Conservation (phyloP, 1,139 yeast species). For the Kodamaea derodonti region DNA sequence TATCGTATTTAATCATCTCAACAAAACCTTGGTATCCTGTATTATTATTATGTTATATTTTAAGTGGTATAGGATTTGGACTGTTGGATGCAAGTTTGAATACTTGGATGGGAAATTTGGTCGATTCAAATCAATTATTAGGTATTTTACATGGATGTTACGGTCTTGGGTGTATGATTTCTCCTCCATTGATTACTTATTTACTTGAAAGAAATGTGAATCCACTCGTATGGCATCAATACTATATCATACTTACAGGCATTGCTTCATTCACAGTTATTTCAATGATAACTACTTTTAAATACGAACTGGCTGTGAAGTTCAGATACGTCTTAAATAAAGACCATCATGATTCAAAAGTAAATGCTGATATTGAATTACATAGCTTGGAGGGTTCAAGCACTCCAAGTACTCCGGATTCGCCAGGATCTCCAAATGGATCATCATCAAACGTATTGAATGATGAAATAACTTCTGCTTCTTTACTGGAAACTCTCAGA, state of each 20-base stretch:
- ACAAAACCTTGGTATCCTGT: slow-evolving; percentile 35
- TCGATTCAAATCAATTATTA: slow-evolving; percentile 56
- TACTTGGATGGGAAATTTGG: slow-evolving; percentile 54
- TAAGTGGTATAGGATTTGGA: slow-evolving; percentile 60
- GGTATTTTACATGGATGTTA: slow-evolving; percentile 67
- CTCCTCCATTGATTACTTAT: slow-evolving; percentile 56
- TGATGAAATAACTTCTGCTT: slow-evolving; percentile 6
- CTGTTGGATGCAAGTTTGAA: slow-evolving; percentile 57
- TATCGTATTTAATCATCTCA: slow-evolving; percentile 25
- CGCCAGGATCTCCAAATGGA: neutral
- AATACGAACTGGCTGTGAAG: slow-evolving; percentile 53
- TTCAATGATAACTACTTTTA: slow-evolving; percentile 30
- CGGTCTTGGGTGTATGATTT: slow-evolving; percentile 64
- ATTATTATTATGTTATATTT: slow-evolving; percentile 32
- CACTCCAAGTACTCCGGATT: neutral
- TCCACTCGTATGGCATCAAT: slow-evolving; percentile 48
- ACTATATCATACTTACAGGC: slow-evolving; percentile 35
- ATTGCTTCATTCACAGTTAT: slow-evolving; percentile 23
- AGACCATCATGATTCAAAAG: slow-evolving; percentile 9
- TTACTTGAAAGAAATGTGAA: slow-evolving; percentile 29
- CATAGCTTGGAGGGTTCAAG: slow-evolving; percentile 1
- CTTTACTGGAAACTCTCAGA: slow-evolving; percentile 31
- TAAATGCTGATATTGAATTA: slow-evolving; percentile 8
- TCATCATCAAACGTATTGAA: slow-evolving; percentile 7
- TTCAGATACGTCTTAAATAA: slow-evolving; percentile 34